These are phyloP conservation scores for Dovyalis caffra DNA, from an alignment of 345 rosid genomes.

Conservation along the genomic window DNA sequence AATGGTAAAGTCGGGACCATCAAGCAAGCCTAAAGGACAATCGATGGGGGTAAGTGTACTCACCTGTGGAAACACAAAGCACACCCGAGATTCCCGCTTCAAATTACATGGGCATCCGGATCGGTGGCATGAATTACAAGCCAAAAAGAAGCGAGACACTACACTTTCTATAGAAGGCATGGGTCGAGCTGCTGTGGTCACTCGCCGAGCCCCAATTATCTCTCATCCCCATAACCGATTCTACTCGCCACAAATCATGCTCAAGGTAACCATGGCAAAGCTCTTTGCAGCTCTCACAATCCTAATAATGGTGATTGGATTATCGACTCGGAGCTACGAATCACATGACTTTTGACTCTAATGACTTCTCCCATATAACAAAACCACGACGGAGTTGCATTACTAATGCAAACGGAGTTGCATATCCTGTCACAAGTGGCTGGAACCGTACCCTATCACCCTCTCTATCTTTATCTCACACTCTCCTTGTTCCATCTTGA, in stretches of 20 bases:
- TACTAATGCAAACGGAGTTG: too few relatives aligned
- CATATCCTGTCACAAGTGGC: too few relatives aligned
- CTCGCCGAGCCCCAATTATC: neutral
- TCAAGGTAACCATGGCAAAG: neutral
- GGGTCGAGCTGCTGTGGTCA: neutral
- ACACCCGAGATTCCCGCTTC: rapidly evolving
- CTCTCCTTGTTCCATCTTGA: too few relatives aligned
- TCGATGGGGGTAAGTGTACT: too few relatives aligned
- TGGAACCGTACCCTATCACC: too few relatives aligned
- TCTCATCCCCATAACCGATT: rapidly evolving
- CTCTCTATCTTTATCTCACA: too few relatives aligned
- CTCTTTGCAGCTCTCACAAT: neutral
- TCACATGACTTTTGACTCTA: too few relatives aligned
- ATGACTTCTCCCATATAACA: too few relatives aligned
- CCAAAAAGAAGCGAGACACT: neutral
- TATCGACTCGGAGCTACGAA: too few relatives aligned
- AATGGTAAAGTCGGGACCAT: too few relatives aligned
- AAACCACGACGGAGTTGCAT: too few relatives aligned
- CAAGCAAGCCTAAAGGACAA: rapidly evolving
- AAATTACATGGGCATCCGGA: neutral
- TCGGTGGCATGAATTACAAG: neutral
- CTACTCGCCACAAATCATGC: neutral
- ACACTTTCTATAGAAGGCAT: rapidly evolving
- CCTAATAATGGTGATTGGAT: neutral
- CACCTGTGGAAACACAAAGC: neutral